Percentiles rank a stretch among this genome's conserved stretches.
phyloP scores from a whole-genome alignment of 129 eudicot species.

The Lactuca saligna region DNA sequence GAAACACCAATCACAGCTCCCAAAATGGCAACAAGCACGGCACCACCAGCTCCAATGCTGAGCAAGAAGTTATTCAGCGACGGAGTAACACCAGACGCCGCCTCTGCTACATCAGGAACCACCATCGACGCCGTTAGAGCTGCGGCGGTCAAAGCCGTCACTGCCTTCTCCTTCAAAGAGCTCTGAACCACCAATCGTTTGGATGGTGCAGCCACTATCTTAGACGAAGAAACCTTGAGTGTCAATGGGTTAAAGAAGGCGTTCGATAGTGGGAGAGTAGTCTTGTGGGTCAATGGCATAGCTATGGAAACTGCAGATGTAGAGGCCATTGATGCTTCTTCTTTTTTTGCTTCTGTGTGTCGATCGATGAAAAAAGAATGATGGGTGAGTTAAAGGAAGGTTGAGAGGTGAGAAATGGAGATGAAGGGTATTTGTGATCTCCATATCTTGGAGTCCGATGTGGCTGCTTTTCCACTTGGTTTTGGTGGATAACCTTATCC shows the following conservation, averaged over 20 bases:
- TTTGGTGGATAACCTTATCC: constrained; percentile 37
- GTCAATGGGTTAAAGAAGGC: constrained; percentile 47
- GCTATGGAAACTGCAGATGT: constrained; percentile 51
- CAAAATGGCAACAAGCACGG: constrained; percentile 50
- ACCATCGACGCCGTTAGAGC: constrained; percentile 81
- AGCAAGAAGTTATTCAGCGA: constrained; percentile 83
- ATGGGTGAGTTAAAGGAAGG: constrained; percentile 17
- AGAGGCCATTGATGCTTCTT: constrained; percentile 13
- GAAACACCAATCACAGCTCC: constrained; percentile 77
- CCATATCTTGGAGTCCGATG: constrained; percentile 21
- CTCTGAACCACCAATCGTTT: constrained; percentile 41
- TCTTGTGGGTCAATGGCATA: constrained; percentile 33
- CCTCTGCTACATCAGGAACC: constrained; percentile 82
- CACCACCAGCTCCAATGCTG: constrained; percentile 83
- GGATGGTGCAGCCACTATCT: constrained; percentile 5
- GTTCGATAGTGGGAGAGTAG: constrained; percentile 26
- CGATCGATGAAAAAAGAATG: constrained; percentile 5
- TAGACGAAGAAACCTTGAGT: constrained; percentile 23
- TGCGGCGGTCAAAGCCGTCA: constrained; percentile 72
- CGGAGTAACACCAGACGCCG: constrained; percentile 68
- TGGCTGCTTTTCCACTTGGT: constrained; percentile 32
- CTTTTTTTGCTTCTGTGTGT: not conserved
- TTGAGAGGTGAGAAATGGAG: constrained; percentile 22
- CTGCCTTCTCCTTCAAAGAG: constrained; percentile 76
- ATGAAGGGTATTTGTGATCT: constrained; percentile 19